A percentile compares a stretch with the other conserved stretches of the same genome.
These are phyloP conservation scores for Magnolia changhungtana DNA, from an alignment of 164 flowering plant genomes.

Conservation along the genomic window DNA sequence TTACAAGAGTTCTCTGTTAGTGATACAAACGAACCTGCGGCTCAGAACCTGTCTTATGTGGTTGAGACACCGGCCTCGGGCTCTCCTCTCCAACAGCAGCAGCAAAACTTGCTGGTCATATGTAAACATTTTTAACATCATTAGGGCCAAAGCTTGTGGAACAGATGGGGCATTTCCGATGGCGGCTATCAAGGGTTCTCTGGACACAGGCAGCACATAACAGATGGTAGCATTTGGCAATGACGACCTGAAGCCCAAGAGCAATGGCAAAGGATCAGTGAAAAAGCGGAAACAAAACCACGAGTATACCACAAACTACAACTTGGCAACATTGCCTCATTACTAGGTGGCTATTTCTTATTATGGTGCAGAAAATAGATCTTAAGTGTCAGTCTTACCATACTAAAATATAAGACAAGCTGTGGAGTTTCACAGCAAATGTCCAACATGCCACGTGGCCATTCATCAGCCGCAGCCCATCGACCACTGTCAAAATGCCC, in stretches of 20 bases:
- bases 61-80: not conserved
- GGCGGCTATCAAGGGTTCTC: constrained; percentile 56
- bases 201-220: constrained; percentile 81
- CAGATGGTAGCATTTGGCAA: constrained; percentile 93
- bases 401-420: too few species aligned
- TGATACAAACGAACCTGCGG: not conserved
- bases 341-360: too few species aligned
- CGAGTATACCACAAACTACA: not conserved
- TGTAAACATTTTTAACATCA: constrained; percentile 88
- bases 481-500: too few species aligned
- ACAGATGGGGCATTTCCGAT: constrained; percentile 78
- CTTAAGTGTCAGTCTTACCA: too few species aligned
- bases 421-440: too few species aligned
- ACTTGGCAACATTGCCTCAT: too few species aligned
- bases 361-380: too few species aligned
- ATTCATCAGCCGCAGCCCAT: too few species aligned
- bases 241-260: constrained; percentile 67
- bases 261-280: not conserved
- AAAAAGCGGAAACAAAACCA: not conserved
- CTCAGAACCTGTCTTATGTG: not conserved
- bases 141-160: constrained; percentile 73
- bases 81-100: not conserved
- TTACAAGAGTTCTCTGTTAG: not conserved
- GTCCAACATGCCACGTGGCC: too few species aligned
- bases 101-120: constrained; percentile 23